Base-by-base conservation (phyloP, 129 eudicot species). In the Oenanthe sinensis region DNA sequence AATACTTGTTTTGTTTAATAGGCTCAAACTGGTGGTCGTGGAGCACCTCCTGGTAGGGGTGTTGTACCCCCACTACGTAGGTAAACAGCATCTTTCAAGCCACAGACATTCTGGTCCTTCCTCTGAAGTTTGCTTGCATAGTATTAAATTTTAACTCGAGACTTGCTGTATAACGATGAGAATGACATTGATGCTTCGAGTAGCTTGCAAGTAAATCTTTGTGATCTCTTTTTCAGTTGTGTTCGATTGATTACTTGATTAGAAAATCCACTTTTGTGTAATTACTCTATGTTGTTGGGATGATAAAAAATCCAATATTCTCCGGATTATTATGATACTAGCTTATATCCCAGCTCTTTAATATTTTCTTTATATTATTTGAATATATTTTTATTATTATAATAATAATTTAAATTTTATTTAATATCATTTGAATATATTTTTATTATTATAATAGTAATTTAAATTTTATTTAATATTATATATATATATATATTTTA, bases 21-120 rank as follows among this genome's bases (percentile, higher is more conserved):
- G 98, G 93, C 93, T 71, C 98, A 90, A 85, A 88, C 92, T 75
- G 97, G 95, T 33, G 95, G 97, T 78, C 95, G 90, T 54, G 90
- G 87, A 28, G 90, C 87, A 44, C 79, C 89, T 44, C 92, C 92
- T 46, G 98, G 95, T 40, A 85, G 96, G 84, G 97, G 98, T 14
- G 87, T 40, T 54, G 89, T 78, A 48, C 93, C 92, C 46, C 92
- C 93, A 24, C 88, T 83, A 78, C 71, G 91, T 75, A 82, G 97
- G 84, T 93, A 17, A 79, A 65, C 54, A 60, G 60, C 8, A 43
- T 77, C 44, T 71, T 47, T 79, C 47, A 55, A 67, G 70, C 49
- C 12, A 7, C 67, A 20, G 30, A 11, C 39, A 73, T 63, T 83
- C 33, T 36, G 43, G 22, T 71, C 39, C 78, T 81, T 49, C 76